phyloP scores from a whole-genome alignment of 495 filamentous ascomycete genomes.

The Podospora comata region DNA sequence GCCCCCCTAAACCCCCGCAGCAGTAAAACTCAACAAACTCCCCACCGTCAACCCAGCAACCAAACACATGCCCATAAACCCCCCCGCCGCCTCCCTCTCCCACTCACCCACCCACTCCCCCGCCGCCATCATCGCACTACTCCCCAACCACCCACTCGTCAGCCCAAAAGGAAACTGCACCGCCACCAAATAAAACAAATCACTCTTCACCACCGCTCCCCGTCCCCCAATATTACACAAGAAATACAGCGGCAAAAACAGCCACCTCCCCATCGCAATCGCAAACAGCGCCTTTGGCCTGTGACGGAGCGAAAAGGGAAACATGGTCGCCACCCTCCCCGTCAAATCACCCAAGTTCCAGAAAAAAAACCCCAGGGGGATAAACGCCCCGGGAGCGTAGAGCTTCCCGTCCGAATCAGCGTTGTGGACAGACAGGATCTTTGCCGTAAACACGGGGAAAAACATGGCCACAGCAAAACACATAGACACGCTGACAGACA shows the following conservation, averaged over 20 bases:
- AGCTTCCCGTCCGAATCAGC: constrained; percentile 49
- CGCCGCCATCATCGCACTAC: constrained; percentile 86
- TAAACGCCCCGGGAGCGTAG: constrained; percentile 70
- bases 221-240: constrained; percentile 78
- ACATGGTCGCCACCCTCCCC: constrained; percentile 67
- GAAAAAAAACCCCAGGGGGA: constrained; percentile 84
- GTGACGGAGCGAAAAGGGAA: constrained; percentile 57
- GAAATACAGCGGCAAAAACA: constrained; percentile 80
- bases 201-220: constrained; percentile 68
- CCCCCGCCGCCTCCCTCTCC: constrained; percentile 84
- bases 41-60: constrained; percentile 79
- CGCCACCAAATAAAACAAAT: constrained; percentile 80
- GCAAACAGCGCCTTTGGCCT: constrained; percentile 63
- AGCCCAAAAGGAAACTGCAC: constrained; percentile 82
- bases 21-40: constrained; percentile 83
- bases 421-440: constrained; percentile 67
- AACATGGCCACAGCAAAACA: constrained; percentile 87
- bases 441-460: constrained; percentile 86
- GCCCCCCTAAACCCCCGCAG: constrained; percentile 44
- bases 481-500: constrained; percentile 66
- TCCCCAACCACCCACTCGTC: constrained; percentile 81
- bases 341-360: constrained; percentile 89
- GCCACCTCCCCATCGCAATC: constrained; percentile 57
- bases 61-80: constrained; percentile 89
- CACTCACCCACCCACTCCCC: constrained; percentile 70